These are phyloP conservation scores for Eucalyptus grandis DNA, from an alignment of 345 rosid genomes.

Conservation along the genomic window DNA sequence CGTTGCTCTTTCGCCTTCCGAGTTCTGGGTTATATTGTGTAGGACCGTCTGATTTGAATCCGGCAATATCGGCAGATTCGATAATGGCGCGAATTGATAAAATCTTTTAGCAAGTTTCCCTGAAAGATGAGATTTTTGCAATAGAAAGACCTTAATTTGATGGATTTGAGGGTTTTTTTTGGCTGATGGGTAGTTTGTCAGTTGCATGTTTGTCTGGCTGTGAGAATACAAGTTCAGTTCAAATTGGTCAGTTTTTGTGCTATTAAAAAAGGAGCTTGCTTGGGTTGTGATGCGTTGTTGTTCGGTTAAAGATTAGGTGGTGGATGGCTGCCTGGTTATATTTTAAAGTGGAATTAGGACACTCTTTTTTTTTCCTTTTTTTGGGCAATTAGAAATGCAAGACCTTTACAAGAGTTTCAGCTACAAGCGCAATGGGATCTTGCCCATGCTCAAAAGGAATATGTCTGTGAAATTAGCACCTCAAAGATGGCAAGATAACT, in stretches of 20 bases:
- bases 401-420: conserved; percentile 20
- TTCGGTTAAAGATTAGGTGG: neutral
- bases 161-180: fast-evolving
- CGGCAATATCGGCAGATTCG: neutral
- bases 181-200: neutral
- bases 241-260: neutral
- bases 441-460: conserved; percentile 95
- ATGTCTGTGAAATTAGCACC: conserved; percentile 68
- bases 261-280: neutral
- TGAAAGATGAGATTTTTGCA: neutral
- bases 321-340: neutral
- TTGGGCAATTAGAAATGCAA: neutral
- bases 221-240: neutral
- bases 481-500: conserved; percentile 95
- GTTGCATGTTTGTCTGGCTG: neutral
- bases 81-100: neutral
- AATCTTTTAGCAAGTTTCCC: neutral
- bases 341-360: neutral
- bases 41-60: neutral
- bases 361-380: neutral
- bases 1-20: neutral
- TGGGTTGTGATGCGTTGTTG: neutral
- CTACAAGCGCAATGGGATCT: conserved; percentile 88
- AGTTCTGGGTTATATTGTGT: neutral
- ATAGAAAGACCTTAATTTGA: neutral